phyloP scores from a whole-genome alignment of 1,284 basidiomycete species.

The Irpex sp. region DNA sequence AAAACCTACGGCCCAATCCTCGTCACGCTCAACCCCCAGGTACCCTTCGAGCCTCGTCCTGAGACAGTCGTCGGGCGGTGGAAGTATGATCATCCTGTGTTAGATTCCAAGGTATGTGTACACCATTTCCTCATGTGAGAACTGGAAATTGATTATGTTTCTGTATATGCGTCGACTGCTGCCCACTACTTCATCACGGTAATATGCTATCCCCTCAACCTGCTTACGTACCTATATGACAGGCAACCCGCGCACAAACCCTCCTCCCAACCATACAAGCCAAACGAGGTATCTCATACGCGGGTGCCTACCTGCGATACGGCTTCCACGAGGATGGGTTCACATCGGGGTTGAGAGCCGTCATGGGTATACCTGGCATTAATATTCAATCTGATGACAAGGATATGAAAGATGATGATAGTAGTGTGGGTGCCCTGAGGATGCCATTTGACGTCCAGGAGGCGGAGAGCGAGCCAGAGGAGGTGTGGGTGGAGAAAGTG shows the following conservation, averaged over 20 bases:
- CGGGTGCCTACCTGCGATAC: conserved; percentile 79
- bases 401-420: too few species aligned
- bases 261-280: conserved; percentile 61
- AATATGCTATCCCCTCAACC: too few species aligned
- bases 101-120: conserved; percentile 43
- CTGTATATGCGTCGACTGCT: too few species aligned
- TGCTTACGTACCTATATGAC: too few species aligned
- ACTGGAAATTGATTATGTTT: not conserved
- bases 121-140: too few species aligned
- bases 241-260: conserved; percentile 54
- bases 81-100: conserved; percentile 69
- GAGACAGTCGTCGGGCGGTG: conserved; percentile 49
- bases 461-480: too few species aligned
- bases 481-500: too few species aligned
- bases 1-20: conserved; percentile 64
- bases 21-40: conserved; percentile 71
- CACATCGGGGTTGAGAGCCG: conserved; percentile 54
- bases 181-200: too few species aligned
- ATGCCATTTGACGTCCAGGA: too few species aligned
- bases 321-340: conserved; percentile 86
- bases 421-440: too few species aligned
- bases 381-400: too few species aligned
- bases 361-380: conserved; percentile 14
- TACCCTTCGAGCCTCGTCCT: conserved; percentile 53
- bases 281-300: conserved; percentile 62